Percentiles rank a stretch among this genome's conserved stretches.
These are phyloP conservation scores for Alternaria metachromatica DNA, from an alignment of 2,329 filamentous ascomycete genomes.

Conservation along the genomic window DNA sequence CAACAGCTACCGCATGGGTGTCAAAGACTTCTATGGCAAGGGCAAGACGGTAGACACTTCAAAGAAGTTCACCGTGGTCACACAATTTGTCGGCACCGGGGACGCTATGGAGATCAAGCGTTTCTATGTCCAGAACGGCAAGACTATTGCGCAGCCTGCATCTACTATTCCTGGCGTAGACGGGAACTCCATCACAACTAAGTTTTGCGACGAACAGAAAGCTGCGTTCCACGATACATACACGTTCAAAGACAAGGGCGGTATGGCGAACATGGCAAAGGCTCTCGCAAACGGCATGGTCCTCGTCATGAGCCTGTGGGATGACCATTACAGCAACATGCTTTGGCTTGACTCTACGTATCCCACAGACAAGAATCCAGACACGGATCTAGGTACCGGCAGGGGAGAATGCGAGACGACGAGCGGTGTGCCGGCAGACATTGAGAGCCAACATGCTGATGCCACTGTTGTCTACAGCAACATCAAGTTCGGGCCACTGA, in stretches of 20 bases:
- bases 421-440: slow-evolving; percentile 39
- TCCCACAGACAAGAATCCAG: slow-evolving; percentile 53
- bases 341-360: slow-evolving; percentile 74
- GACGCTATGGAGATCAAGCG: slow-evolving; percentile 55
- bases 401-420: slow-evolving; percentile 37
- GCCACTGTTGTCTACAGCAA: slow-evolving; percentile 37
- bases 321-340: slow-evolving; percentile 73
- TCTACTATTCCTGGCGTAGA: slow-evolving; percentile 54
- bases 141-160: slow-evolving; percentile 55
- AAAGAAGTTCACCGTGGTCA: slow-evolving; percentile 55
- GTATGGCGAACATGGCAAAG: slow-evolving; percentile 61
- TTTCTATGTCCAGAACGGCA: slow-evolving; percentile 58
- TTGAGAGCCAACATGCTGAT: slow-evolving; percentile 28
- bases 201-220: slow-evolving; percentile 41
- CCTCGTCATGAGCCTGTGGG: slow-evolving; percentile 67
- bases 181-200: slow-evolving; percentile 40
- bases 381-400: slow-evolving; percentile 34
- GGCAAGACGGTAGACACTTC: slow-evolving; percentile 55
- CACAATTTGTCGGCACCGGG: slow-evolving; percentile 55
- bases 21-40: slow-evolving; percentile 67
- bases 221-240: slow-evolving; percentile 44
- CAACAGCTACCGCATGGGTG: slow-evolving; percentile 66
- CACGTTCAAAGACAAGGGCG: slow-evolving; percentile 63
- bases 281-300: slow-evolving; percentile 66
- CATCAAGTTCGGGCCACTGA: slow-evolving; percentile 41